These are phyloP conservation scores for Candida orba DNA, from an alignment of 805 yeast genomes.

Conservation along the genomic window DNA sequence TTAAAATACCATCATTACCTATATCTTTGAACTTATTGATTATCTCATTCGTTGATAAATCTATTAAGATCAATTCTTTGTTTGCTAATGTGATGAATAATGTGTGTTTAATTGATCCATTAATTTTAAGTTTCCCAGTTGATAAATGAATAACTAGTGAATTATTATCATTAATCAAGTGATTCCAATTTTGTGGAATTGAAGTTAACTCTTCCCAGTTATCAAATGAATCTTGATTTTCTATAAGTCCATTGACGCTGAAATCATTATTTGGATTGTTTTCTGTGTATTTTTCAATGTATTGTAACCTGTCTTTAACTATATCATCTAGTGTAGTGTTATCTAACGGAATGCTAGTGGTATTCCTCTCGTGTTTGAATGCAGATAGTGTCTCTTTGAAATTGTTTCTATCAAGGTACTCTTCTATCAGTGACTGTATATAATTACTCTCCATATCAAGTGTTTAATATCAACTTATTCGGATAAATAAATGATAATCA, in stretches of 20 bases:
- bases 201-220: neutral
- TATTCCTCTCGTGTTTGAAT: neutral
- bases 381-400: constrained; percentile 30
- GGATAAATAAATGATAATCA: neutral
- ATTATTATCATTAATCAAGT: neutral
- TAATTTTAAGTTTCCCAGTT: constrained; percentile 15
- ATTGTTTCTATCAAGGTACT: constrained; percentile 1
- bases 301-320: constrained; percentile 31
- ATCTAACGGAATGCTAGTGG: neutral
- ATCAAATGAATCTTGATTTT: constrained; percentile 3
- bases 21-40: constrained; percentile 4
- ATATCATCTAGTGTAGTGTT: constrained; percentile 29
- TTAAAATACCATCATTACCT: constrained; percentile 20
- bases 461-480: neutral
- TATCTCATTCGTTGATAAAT: constrained; percentile 7
- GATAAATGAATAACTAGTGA: constrained; percentile 19
- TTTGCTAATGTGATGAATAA: constrained; percentile 16
- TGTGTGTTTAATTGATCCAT: constrained; percentile 8
- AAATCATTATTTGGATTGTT: neutral
- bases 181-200: neutral
- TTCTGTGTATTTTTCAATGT: constrained; percentile 14
- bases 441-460: neutral
- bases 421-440: neutral
- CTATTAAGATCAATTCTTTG: constrained; percentile 12
- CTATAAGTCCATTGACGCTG: constrained; percentile 3